Conservation (phyloP, 2,329 filamentous ascomycete genomes). For the Zalaria sp. region DNA sequence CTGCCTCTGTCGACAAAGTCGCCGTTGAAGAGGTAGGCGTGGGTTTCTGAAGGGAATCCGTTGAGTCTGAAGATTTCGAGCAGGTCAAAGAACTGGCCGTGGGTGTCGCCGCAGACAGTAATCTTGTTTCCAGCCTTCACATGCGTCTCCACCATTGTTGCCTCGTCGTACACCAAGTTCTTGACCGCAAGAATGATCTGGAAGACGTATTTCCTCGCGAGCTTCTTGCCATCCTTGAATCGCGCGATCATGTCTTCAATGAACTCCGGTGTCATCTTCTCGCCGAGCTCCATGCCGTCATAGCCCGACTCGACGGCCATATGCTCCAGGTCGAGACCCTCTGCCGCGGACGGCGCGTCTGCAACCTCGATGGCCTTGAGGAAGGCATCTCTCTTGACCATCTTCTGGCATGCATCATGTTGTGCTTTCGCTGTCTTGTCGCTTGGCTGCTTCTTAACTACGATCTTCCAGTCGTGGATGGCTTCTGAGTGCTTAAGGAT, state of each 20-base stretch:
- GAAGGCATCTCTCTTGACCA: slow-evolving; percentile 84
- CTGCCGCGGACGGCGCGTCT: slow-evolving; percentile 83
- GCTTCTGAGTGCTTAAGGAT: slow-evolving; percentile 83
- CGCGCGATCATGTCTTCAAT: slow-evolving; percentile 93
- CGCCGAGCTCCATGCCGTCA: slow-evolving; percentile 64
- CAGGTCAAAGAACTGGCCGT: slow-evolving; percentile 95
- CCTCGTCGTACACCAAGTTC: slow-evolving; percentile 79
- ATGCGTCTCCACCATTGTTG: slow-evolving; percentile 91
- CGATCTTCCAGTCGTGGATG: slow-evolving; percentile 80
- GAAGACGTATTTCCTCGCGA: slow-evolving; percentile 94
- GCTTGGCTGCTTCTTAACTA: slow-evolving; percentile 69
- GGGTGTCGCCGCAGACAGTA: slow-evolving; percentile 94
- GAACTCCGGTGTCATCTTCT: slow-evolving; percentile 90
- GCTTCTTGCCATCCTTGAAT: slow-evolving; percentile 91
- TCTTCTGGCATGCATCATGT: slow-evolving; percentile 84
- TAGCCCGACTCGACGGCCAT: slow-evolving; percentile 75
- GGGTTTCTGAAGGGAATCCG: slow-evolving; percentile 68
- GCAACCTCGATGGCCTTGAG: slow-evolving; percentile 87
- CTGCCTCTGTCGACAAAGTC: slow-evolving; percentile 97
- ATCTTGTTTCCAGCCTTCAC: slow-evolving; percentile 64
- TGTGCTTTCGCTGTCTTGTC: slow-evolving; percentile 89
- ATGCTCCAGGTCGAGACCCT: slow-evolving; percentile 74
- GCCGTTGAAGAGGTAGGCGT: slow-evolving; percentile 94
- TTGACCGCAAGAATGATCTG: slow-evolving; percentile 86
- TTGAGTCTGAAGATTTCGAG: slow-evolving; percentile 93